phyloP scores from a whole-genome alignment of 148 eudicot genomes.

The Vaccinium darrowii region DNA sequence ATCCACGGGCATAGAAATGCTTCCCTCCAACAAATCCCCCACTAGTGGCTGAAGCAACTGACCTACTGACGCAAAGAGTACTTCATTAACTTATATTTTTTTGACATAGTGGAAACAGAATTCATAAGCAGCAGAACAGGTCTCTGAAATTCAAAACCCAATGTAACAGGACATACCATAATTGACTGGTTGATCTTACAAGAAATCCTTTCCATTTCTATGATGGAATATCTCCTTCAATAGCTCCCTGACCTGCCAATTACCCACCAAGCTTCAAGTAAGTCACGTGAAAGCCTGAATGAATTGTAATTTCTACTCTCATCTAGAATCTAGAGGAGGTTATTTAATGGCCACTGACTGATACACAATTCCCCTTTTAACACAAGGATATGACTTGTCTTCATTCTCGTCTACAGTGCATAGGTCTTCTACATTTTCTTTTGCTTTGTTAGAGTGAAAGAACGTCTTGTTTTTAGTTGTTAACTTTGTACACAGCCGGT shows the following conservation, averaged over 20 bases:
- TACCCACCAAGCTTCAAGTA: constrained; percentile 60
- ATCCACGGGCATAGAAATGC: constrained; percentile 31
- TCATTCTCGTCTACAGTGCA: not conserved
- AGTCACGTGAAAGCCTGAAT: constrained; percentile 33
- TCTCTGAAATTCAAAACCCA: constrained; percentile 33
- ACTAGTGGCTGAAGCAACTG: constrained; percentile 35
- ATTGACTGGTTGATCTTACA: constrained; percentile 45
- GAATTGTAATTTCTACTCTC: constrained; percentile 8
- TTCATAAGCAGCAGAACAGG: constrained; percentile 13
- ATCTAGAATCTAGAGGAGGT: constrained; percentile 16
- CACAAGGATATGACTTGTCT: not conserved
- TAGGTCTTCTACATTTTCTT: not conserved
- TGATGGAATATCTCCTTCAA: constrained; percentile 60
- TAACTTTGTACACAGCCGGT: not conserved
- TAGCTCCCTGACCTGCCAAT: constrained; percentile 89
- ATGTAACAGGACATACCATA: constrained; percentile 53
- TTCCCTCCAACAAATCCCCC: constrained; percentile 50
- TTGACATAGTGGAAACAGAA: constrained; percentile 10
- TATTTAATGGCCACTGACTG: not conserved
- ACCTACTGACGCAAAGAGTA: constrained; percentile 54
- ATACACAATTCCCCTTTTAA: not conserved
- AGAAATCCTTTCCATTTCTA: constrained; percentile 52
- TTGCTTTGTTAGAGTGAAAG: not conserved
- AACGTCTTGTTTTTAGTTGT: not conserved
- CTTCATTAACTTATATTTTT: constrained; percentile 28